A percentile compares a stretch with the other conserved stretches of the same genome.
Evolutionary conservation across 2,329 filamentous ascomycete species (phyloP).

Genomic region (Aspergillus eucalypticola): DNA sequence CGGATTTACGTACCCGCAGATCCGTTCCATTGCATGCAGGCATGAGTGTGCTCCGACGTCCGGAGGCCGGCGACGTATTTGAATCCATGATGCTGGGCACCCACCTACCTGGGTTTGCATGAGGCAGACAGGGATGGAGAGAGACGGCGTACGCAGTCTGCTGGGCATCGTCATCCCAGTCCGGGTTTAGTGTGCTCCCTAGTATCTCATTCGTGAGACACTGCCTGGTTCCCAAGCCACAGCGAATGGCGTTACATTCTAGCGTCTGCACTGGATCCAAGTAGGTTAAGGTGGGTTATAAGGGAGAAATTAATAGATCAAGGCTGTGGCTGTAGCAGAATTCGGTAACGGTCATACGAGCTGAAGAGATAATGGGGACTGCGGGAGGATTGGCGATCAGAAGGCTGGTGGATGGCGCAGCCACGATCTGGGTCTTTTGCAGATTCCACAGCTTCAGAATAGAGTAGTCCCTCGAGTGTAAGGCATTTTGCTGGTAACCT

Average conservation of each 20-base stretch:
- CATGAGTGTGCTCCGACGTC: background rate
- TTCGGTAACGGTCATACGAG: background rate
- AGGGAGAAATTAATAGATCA: background rate
- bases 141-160: background rate
- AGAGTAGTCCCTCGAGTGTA: too few relatives aligned
- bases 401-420: background rate
- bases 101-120: background rate
- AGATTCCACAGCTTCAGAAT: background rate
- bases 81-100: background rate
- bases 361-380: background rate
- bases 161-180: background rate
- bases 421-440: background rate
- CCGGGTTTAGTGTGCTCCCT: background rate
- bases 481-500: too few relatives aligned
- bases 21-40: background rate
- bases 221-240: background rate
- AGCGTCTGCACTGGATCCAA: background rate
- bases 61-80: background rate
- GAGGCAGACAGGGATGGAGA: background rate
- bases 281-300: background rate
- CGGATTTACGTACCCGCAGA: background rate
- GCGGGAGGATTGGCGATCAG: background rate
- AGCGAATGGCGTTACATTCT: background rate
- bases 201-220: background rate
- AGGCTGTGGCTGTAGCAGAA: background rate